These are phyloP conservation scores for Aspergillus fischeri DNA, from an alignment of 2,329 filamentous ascomycete species.

Conservation along the genomic window DNA sequence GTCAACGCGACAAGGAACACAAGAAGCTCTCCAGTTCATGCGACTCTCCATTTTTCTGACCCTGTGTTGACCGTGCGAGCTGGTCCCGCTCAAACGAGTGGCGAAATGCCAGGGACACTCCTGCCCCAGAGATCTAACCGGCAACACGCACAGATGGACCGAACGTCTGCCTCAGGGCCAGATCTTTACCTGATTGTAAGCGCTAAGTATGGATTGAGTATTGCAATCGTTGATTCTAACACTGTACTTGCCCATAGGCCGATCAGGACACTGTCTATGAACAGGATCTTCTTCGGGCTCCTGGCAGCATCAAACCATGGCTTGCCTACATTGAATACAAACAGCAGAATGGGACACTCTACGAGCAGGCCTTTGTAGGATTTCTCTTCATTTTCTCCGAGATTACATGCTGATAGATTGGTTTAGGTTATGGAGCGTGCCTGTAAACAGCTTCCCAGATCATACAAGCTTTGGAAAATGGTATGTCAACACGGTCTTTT, in stretches of 20 bases:
- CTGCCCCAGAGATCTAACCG: constrained; percentile 44
- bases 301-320: constrained; percentile 87
- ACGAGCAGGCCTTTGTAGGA: constrained; percentile 75
- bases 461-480: constrained; percentile 98
- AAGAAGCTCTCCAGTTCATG: constrained; percentile 24
- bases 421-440: constrained; percentile 75
- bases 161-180: constrained; percentile 37
- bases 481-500: constrained; percentile 40
- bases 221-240: constrained; percentile 27
- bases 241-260: constrained; percentile 50
- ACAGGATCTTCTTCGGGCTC: constrained; percentile 85
- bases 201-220: constrained; percentile 5
- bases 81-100: constrained; percentile 37
- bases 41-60: constrained; percentile 20
- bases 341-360: constrained; percentile 72
- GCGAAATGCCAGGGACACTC: constrained; percentile 49
- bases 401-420: constrained; percentile 6
- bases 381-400: neutral
- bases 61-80: constrained; percentile 28
- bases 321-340: constrained; percentile 92
- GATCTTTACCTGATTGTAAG: constrained; percentile 46
- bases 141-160: constrained; percentile 42
- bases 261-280: constrained; percentile 94
- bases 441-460: constrained; percentile 82
- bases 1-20: constrained; percentile 20